Base-by-base conservation (phyloP, 192 early-diverging fungal genomes). In the Entomortierella parvispora region DNA sequence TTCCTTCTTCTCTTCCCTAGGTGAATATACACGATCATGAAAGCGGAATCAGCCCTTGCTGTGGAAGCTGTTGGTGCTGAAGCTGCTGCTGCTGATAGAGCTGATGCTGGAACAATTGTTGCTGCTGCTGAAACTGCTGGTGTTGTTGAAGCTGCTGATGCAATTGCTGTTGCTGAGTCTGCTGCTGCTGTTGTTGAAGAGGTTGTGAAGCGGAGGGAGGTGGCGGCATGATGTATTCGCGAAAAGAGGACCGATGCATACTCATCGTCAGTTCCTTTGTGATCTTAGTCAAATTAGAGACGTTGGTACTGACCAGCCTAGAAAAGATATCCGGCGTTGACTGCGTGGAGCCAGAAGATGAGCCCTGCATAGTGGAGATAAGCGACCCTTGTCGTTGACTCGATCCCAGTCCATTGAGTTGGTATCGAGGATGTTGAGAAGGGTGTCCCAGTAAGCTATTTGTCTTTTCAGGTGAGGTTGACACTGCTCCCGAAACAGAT, bases 251-350 rank as follows among this genome's bases (percentile, higher is more conserved):
- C 11, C 72, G 49, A 4, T 64, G 72, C 72, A 68, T 76, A 1
- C 72, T 57, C 45, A 76, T 52, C 34, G 65, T 76, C 29, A 76
- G 53, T 12, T 76, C 72, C 33, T 68, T 67, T n/a, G 72, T 76
- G 28, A 67, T 68, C 53, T 68, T 76, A 20, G 72, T 76, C 40
- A 76, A 26, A 22, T 68, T 68, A 28, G 72, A 76, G 4, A 76
- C 65, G 46, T 76, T 67, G 4, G 64, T 76, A 46, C 48, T 67
- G 11, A 76, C 72, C 49, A 68, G 65, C 40, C 65, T 57, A 34
- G 72, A 76, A 57, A 76, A 76, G 51, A 76, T 57, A 32, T 76
- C 62, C 18, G 46, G 23, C 56, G 51, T 53, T 12, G 56, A 22
- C 28, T 31, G 23, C 3, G 49, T 29, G 54, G 57, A 28, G 53